Evolutionary conservation across 805 yeast genomes (phyloP), one percentile per base, ranked within the genome.

Genomic region (Metschnikowia rubicola): DNA sequence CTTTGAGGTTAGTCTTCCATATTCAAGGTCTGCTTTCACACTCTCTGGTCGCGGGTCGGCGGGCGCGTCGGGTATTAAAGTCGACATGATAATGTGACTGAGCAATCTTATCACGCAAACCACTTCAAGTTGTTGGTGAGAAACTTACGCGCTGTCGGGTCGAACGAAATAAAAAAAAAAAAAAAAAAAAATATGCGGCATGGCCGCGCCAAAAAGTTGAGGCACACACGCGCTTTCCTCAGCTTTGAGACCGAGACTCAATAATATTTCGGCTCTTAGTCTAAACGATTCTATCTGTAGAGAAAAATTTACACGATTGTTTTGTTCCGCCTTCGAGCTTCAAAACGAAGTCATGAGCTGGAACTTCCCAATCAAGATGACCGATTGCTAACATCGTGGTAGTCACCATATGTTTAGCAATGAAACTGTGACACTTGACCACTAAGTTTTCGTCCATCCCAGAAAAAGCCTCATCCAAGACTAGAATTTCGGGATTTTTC

Each of bases 401-500:
- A 8, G 55, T 48, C 3, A 37, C 26, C 43, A 64, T 54, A 2
- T 60, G 44, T 6, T 47, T 40, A 9, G 53, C 55, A 12, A 72
- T 56, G 13, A 67, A 41, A 8, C 51, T 47, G 47, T 70, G 75
- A 48, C 77, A 72, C 46, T 57, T 50, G 8, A 51, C 40, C 61
- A 71, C 60, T 33, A 71, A 34, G 8, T 37, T 45, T 37, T 52
- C 57, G 31, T 81, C 83, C 94, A 92, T 88, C 12, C 90, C 95
- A 19, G 96, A 87, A 48, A 92, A 80, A 0, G 98, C 96, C 69
- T 92, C 99, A 65, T 92, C 99, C 2, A 92, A 70, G 39, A 92
- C 84, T 43, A 92, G 70, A 1, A 92, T 68, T 41, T 80, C 78
- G 0, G 99, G 99, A 52, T 79, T 71, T 62, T 87, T 88, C 36